A percentile compares a stretch with the other conserved stretches of the same genome.
These are phyloP conservation scores for Dianthus caryophyllus DNA, from an alignment of 148 eudicot genomes.

Conservation along the genomic window DNA sequence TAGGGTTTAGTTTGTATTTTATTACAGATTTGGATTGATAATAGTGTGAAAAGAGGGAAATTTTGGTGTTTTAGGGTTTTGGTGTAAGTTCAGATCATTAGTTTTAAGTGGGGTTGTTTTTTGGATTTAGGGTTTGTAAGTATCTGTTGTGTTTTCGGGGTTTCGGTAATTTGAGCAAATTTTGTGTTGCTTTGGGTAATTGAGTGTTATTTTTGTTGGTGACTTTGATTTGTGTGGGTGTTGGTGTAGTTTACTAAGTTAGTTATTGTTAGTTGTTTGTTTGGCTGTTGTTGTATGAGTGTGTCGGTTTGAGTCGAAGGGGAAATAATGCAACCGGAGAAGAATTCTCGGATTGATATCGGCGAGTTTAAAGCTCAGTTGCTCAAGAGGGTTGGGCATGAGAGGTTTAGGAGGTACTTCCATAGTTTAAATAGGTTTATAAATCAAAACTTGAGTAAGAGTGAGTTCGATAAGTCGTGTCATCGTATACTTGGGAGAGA, in stretches of 20 bases:
- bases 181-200: slow-evolving; percentile 11
- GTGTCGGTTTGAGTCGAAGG: slow-evolving; percentile 28
- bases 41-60: not conserved
- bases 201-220: slow-evolving; percentile 21
- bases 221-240: slow-evolving; percentile 25
- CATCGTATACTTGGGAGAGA: slow-evolving; percentile 51
- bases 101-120: slow-evolving; percentile 14
- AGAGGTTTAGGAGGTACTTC: slow-evolving; percentile 50
- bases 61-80: slow-evolving; percentile 11
- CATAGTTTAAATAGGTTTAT: slow-evolving; percentile 40
- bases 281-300: slow-evolving; percentile 26
- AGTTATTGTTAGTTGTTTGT: slow-evolving; percentile 6
- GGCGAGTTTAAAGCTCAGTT: slow-evolving; percentile 47
- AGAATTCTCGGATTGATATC: slow-evolving; percentile 40
- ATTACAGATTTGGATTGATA: slow-evolving; percentile 17
- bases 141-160: slow-evolving; percentile 22
- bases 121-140: slow-evolving; percentile 39
- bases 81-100: slow-evolving; percentile 32
- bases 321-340: slow-evolving; percentile 40
- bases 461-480: slow-evolving; percentile 49
- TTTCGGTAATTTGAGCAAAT: slow-evolving; percentile 21
- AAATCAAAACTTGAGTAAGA: slow-evolving; percentile 45
- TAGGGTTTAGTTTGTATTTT: slow-evolving; percentile 21
- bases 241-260: not conserved
- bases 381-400: slow-evolving; percentile 47